phyloP scores from a whole-genome alignment of 768 basidiomycete genomes.

The Termitomyces heimii region DNA sequence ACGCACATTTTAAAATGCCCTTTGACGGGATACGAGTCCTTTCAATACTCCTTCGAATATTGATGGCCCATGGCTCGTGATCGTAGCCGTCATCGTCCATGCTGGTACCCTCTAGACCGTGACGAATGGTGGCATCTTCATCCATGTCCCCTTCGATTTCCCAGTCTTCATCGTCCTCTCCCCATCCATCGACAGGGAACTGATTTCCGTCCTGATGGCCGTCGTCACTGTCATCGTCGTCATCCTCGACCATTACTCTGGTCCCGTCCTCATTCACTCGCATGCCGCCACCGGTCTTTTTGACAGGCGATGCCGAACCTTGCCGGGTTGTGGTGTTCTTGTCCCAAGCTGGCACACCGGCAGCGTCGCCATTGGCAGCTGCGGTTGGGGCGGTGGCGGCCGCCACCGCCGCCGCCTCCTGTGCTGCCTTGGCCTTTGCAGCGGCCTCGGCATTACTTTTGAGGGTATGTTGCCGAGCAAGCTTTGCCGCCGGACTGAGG shows the following conservation, averaged over 20 bases:
- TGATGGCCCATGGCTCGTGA: constrained; percentile 73
- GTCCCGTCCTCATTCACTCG: constrained; percentile 63
- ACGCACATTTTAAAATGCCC: constrained; percentile 88
- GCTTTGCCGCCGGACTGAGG: constrained; percentile 83
- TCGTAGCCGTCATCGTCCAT: constrained; percentile 51
- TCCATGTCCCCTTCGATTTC: constrained; percentile 60
- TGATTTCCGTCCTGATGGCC: constrained; percentile 35
- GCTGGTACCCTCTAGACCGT: constrained; percentile 43
- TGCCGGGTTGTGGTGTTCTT: constrained; percentile 67
- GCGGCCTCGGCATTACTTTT: constrained; percentile 81
- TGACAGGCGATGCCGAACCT: constrained; percentile 39
- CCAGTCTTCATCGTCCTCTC: constrained; percentile 81
- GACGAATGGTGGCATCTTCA: constrained; percentile 70
- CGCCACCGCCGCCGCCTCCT: constrained; percentile 37
- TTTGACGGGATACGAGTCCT: constrained; percentile 57
- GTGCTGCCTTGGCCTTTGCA: constrained; percentile 53
- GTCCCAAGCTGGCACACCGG: constrained; percentile 69
- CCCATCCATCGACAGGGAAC: constrained; percentile 51
- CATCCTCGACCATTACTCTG: constrained; percentile 62
- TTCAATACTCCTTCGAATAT: constrained; percentile 70
- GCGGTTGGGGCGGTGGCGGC: constrained; percentile 26
- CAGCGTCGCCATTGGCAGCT: constrained; percentile 23
- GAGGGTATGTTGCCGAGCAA: constrained; percentile 88
- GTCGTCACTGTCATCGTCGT: constrained; percentile 56
- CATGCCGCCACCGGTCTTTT: constrained; percentile 26